These are phyloP conservation scores for Musa schizocarpa DNA, from an alignment of 176 grass and related monocot genomes.

Conservation along the genomic window DNA sequence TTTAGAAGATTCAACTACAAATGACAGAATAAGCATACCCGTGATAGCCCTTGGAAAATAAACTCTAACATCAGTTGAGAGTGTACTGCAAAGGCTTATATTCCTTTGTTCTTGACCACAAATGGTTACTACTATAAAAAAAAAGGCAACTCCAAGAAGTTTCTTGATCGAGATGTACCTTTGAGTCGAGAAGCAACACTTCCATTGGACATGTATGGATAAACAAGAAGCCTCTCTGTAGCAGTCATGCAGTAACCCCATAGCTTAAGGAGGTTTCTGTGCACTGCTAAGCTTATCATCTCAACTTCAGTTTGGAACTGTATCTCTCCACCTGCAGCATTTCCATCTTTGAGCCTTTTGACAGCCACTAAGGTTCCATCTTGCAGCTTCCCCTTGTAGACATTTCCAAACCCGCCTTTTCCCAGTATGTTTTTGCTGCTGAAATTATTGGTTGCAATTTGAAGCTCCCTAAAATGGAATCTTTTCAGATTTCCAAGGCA, in stretches of 20 bases:
- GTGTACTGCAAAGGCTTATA: no score
- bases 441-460: slow-evolving; percentile 15
- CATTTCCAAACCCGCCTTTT: slow-evolving; percentile 20
- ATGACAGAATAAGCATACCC: no score
- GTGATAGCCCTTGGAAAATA: no score
- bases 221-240: slow-evolving; percentile 20
- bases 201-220: slow-evolving; percentile 18
- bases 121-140: no score
- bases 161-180: not conserved
- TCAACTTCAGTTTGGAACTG: slow-evolving; percentile 21
- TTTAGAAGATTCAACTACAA: no score
- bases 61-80: no score
- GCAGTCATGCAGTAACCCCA: slow-evolving; percentile 19
- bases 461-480: slow-evolving; percentile 21
- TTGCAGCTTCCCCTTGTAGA: slow-evolving; percentile 6
- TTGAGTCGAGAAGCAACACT: slow-evolving; percentile 18
- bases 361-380: slow-evolving; percentile 19
- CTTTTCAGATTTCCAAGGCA: slow-evolving; percentile 18
- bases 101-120: no score
- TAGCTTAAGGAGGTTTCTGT: slow-evolving; percentile 15
- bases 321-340: slow-evolving; percentile 5
- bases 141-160: no score
- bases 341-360: slow-evolving; percentile 22
- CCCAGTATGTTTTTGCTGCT: slow-evolving; percentile 20
- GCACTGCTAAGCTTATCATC: slow-evolving; percentile 23